A percentile compares a stretch with the other conserved stretches of the same genome.
Evolutionary conservation across 2,329 filamentous ascomycete genomes (phyloP).

Genomic region (Diaporthe citrichinensis): DNA sequence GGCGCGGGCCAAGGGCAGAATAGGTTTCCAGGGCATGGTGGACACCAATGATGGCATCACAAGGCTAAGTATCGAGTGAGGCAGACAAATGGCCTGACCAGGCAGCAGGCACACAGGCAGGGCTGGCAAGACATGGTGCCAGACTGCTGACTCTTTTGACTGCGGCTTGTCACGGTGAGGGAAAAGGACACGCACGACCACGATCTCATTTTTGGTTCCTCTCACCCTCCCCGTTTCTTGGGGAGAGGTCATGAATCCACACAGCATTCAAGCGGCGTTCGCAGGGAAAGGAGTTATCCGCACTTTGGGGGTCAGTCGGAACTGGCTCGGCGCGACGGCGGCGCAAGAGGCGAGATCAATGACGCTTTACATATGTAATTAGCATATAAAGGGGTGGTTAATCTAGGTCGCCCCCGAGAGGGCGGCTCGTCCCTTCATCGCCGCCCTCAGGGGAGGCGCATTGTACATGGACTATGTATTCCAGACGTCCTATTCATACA

Average conservation of each 20-base stretch:
- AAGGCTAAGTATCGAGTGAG: conserved; percentile 94
- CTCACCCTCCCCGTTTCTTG: background rate
- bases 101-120: background rate
- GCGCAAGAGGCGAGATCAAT: background rate
- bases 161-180: background rate
- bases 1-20: conserved; percentile 69
- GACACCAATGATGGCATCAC: conserved; percentile 96
- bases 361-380: background rate
- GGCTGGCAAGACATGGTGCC: background rate
- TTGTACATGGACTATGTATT: conserved; percentile 6
- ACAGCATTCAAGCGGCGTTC: conserved; percentile 30
- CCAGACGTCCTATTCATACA: background rate
- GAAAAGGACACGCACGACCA: background rate
- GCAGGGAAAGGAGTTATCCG: background rate
- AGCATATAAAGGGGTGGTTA: background rate
- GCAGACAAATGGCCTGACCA: background rate
- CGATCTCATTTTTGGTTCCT: background rate
- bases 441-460: background rate
- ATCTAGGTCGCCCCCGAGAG: background rate
- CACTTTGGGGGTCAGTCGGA: background rate
- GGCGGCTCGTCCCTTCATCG: background rate
- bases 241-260: background rate
- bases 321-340: background rate
- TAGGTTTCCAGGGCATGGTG: conserved; percentile 92
- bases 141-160: conserved; percentile 2